Evolutionary conservation across 2,329 filamentous ascomycete species (phyloP), one percentile per base, ranked within the genome.

Genomic region (Grosmannia serpens): DNA sequence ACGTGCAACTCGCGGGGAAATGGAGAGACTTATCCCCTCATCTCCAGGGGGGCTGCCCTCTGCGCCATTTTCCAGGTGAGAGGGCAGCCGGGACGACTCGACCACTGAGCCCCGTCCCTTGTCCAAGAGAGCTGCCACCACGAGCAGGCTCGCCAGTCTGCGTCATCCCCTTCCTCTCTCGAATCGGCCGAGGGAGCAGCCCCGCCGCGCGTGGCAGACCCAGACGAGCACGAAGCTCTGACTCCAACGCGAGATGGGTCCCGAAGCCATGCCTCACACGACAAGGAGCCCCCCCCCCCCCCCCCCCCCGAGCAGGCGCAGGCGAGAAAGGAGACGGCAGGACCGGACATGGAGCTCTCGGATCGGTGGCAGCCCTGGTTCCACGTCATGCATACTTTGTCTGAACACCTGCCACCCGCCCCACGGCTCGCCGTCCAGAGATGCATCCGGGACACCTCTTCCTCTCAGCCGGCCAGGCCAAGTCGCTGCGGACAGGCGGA

Each of bases 171-270:
- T 38, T 35, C 41, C 38, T 9, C 17, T 11, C 41, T 13, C 31
- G 24, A 20, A 15, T 15, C n/a, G 33, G 29, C 50, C 27, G 27
- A n/a, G 29, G 35, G 11, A 33, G 29, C 17, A 24, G 24, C 22
- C 10, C 51, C 29, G 24, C 35, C 51, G n/a, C 11, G 29, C 22
- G 27, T 29, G 27, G n/a, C 46, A 69, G 68, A 67, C 65, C 76
- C 80, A 76, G 89, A 92, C 88, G 91, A 92, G 89, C 81, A 79
- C 89, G 77, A 90, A 85, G 78, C 89, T 91, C 90, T 95, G 89
- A 95, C 86, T 77, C 88, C 88, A 90, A 91, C 88, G 82, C 86
- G 70, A 83, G 88, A 90, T 89, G 90, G 88, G 88, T 90, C 89
- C 89, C 79, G 74, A 73, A 65, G 35, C 29, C 67, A 69, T 66